Base-by-base conservation (phyloP, 1,284 basidiomycete species). In the Ceratobasidium sp. region DNA sequence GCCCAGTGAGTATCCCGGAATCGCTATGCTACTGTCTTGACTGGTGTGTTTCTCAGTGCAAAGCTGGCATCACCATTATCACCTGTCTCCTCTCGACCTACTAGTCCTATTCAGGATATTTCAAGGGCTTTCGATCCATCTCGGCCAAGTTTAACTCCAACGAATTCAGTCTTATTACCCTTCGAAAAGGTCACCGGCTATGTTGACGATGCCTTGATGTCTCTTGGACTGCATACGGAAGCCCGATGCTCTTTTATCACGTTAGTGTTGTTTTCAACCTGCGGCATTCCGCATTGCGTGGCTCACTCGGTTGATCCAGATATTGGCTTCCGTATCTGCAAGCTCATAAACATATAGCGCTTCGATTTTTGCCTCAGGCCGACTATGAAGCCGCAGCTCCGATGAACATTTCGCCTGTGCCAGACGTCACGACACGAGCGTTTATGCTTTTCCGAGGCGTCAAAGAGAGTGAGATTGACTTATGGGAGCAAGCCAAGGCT, bases 401-500 rank as follows among this genome's bases (percentile, higher is more conserved):
- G 1, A 81, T 89, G 38, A 80, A 81, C 6, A 80, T 89, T 52
- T 78, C 77, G 0, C 88, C 88, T 0, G 44, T 78, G 33, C 88
- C 88, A 15, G 87, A 87, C 77, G 83, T 87, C 46, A 82, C 86
- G 10, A 86, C 85, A 0, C 85, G 88, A 6, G 83, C 89, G 2
- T 88, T 88, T 79, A 87, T 89, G 86, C 81, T 89, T 12, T 88
- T 88, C 82, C 82, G 82, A 26, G 86, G 86, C 10, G 82, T 88
- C 9, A 54, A 79, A 1, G 80, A 83, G 26, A 80, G 78, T 2
- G 81, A 84, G 4, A 23, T 81, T 2, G 73, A 57, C 7, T 33
- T 33, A 1, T 85, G 84, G 84, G 28, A n/a, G 2, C 77, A 68
- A 1, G 46, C 28, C 15, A 79, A 82, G 1, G 82, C 80, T 3